These are phyloP conservation scores for Parsonsia alboflavescens DNA, from an alignment of 257 asterid species.

Conservation along the genomic window DNA sequence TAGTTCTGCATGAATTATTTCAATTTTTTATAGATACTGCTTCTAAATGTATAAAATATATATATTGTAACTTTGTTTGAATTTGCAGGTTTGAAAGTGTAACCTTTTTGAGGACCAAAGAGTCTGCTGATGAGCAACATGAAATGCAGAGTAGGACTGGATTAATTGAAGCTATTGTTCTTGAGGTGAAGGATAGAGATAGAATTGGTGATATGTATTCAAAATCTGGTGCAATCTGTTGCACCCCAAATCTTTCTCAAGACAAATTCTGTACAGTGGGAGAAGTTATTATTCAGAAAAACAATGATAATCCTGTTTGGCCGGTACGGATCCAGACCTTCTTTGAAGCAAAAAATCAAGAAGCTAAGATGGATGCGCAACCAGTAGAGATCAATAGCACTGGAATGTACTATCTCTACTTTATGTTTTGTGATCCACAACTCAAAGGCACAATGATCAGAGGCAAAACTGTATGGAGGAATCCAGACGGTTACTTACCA, in stretches of 20 bases:
- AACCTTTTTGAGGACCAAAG: conserved; percentile 29
- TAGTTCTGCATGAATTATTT: background rate
- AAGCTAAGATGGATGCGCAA: conserved; percentile 25
- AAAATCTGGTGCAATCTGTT: conserved; percentile 31
- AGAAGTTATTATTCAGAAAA: conserved; percentile 32
- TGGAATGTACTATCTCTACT: conserved; percentile 40
- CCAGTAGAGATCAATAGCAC: conserved; percentile 27
- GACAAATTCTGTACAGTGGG: conserved; percentile 31
- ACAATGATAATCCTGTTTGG: conserved; percentile 30
- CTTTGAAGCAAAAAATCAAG: conserved; percentile 29
- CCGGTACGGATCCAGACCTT: conserved; percentile 30
- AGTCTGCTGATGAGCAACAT: conserved; percentile 23
- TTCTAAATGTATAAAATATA: background rate
- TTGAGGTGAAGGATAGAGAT: conserved; percentile 36
- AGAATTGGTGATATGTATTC: conserved; percentile 28
- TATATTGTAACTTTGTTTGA: background rate
- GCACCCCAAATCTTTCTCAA: conserved; percentile 29
- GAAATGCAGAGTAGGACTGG: conserved; percentile 36
- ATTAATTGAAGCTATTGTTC: conserved; percentile 33
- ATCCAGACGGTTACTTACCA: conserved; percentile 38
- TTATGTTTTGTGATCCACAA: conserved; percentile 35
- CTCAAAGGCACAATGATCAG: conserved; percentile 33
- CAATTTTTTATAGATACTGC: background rate
- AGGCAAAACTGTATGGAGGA: conserved; percentile 37
- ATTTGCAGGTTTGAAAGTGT: conserved; percentile 32